Evolutionary conservation across 306 rosid species (phyloP).

Genomic region (Trichosanthes truncata): DNA sequence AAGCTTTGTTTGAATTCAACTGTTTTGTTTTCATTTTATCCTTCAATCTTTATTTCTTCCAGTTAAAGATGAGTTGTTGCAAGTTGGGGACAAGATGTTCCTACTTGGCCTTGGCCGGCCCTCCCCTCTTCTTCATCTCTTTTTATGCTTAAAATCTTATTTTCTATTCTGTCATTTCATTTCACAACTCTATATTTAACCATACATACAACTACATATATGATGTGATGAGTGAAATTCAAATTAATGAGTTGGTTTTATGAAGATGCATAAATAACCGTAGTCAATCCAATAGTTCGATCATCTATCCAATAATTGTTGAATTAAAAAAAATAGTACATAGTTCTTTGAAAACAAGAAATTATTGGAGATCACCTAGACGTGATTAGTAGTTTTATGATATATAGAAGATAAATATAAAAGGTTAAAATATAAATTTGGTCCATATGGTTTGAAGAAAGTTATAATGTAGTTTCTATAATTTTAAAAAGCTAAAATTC

Average conservation of each 20-base stretch:
- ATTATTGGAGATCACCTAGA: too few species aligned
- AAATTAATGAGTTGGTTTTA: background rate
- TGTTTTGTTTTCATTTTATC: background rate
- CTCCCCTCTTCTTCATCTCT: background rate
- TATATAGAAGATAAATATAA: too few species aligned
- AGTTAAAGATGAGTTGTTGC: background rate
- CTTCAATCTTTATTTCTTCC: background rate
- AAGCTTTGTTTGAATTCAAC: background rate
- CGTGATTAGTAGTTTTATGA: too few species aligned
- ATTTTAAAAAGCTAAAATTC: too few species aligned
- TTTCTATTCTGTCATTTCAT: background rate
- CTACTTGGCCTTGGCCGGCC: too few species aligned
- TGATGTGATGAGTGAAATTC: background rate
- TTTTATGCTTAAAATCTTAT: background rate
- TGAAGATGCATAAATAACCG: background rate
- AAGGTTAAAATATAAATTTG: too few species aligned
- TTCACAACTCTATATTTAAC: background rate
- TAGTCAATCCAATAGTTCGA: too few species aligned
- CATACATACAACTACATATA: background rate
- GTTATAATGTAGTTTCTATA: too few species aligned
- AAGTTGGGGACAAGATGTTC: background rate
- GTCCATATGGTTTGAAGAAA: too few species aligned
- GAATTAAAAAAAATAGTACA: too few species aligned
- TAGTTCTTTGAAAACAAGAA: too few species aligned
- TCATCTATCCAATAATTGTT: too few species aligned